phyloP scores from a whole-genome alignment of 169 alveolate species.

The Plasmodium sp. region DNA sequence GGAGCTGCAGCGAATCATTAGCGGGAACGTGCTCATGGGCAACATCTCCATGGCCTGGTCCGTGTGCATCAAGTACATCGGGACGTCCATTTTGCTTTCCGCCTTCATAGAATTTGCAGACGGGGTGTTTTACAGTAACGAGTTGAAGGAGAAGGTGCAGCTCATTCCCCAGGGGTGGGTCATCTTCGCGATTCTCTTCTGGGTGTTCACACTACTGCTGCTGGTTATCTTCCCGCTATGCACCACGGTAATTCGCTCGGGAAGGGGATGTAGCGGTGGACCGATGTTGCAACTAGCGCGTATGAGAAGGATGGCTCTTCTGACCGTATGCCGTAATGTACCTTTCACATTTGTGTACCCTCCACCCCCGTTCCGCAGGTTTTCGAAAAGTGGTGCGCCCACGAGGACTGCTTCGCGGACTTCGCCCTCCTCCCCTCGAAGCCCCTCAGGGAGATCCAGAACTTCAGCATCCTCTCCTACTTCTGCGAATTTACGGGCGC shows the following conservation, averaged over 20 bases:
- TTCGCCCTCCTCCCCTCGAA: constrained; percentile 37
- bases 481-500: constrained; percentile 30
- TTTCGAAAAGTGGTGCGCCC: constrained; percentile 37
- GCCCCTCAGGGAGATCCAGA: constrained; percentile 32
- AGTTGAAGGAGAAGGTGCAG: constrained; percentile 44
- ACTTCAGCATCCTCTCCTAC: constrained; percentile 38
- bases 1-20: constrained; percentile 77
- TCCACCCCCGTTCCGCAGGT: neutral
- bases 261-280: neutral
- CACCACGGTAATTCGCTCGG: neutral
- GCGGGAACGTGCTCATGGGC: constrained; percentile 74
- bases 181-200: constrained; percentile 21
- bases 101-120: constrained; percentile 83
- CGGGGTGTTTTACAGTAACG: constrained; percentile 76
- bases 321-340: neutral
- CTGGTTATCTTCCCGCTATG: constrained; percentile 27
- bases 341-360: neutral
- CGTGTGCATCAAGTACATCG: constrained; percentile 81
- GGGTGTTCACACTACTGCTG: constrained; percentile 43
- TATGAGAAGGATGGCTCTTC: neutral
- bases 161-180: constrained; percentile 71
- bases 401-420: constrained; percentile 16
- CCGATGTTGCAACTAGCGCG: neutral
- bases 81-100: constrained; percentile 80
- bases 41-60: constrained; percentile 81